Conservation (phyloP, 208 protist species). For the Leishmania braziliensis region DNA sequence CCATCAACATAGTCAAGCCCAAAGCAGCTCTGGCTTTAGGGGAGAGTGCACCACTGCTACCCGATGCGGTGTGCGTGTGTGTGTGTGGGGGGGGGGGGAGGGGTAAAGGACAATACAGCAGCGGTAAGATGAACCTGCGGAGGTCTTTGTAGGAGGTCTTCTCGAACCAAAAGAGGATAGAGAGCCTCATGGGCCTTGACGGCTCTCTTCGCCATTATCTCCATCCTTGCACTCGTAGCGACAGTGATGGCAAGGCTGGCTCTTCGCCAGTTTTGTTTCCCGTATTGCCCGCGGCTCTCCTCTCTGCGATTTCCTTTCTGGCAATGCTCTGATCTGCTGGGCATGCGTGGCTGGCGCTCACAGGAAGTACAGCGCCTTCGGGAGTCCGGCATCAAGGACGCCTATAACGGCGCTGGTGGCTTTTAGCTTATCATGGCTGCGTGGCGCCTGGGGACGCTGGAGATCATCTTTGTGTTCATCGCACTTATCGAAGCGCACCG, state of each 20-base stretch:
- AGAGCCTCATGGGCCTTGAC: slow-evolving; percentile 34
- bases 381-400: background rate
- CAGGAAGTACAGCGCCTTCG: slow-evolving; percentile 5
- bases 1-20: slow-evolving; percentile 34
- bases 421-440: slow-evolving; percentile 41
- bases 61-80: slow-evolving; percentile 28
- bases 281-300: slow-evolving; percentile 19
- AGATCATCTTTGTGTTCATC: slow-evolving; percentile 20
- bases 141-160: slow-evolving; percentile 31
- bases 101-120: slow-evolving; percentile 30
- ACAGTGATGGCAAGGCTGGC: slow-evolving; percentile 25
- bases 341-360: slow-evolving; percentile 37
- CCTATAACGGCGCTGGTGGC: slow-evolving; percentile 9
- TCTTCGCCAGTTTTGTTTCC: slow-evolving; percentile 18
- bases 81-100: too few species aligned
- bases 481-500: background rate
- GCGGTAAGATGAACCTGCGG: slow-evolving; percentile 12
- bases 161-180: slow-evolving; percentile 3
- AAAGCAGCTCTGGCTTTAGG: background rate
- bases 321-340: slow-evolving; percentile 34
- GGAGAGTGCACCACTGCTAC: slow-evolving; percentile 22
- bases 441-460: slow-evolving; percentile 38
- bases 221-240: slow-evolving; percentile 38
- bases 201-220: slow-evolving; percentile 44
- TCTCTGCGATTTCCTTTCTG: slow-evolving; percentile 23